Evolutionary conservation across 177 flowering plant species (phyloP).

Genomic region (Vitis hybrid): DNA sequence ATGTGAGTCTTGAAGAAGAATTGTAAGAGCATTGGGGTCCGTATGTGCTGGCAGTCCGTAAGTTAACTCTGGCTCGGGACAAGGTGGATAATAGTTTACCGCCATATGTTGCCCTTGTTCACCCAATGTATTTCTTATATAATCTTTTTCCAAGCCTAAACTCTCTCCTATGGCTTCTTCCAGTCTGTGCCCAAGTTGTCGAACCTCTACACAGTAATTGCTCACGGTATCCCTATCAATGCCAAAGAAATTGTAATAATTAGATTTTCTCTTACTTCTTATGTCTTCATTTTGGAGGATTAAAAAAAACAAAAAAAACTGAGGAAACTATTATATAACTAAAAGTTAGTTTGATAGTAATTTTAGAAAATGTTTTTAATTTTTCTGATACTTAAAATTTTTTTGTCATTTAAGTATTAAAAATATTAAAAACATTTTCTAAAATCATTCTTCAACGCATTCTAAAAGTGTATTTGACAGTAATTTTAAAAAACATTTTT

Average conservation of each 20-base stretch:
- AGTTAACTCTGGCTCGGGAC: constrained; percentile 83
- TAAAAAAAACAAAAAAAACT: rapidly evolving
- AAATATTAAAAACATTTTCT: rapidly evolving
- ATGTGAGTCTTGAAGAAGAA: constrained; percentile 67
- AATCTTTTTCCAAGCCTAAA: constrained; percentile 9
- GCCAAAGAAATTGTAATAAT: not conserved
- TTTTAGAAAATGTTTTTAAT: too few species aligned
- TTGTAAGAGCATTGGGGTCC: constrained; percentile 84
- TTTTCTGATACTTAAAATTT: too few species aligned
- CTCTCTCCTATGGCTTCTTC: too few species aligned
- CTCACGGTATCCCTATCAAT: not conserved
- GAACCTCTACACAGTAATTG: too few species aligned
- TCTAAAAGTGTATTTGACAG: too few species aligned
- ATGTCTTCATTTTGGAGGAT: too few species aligned
- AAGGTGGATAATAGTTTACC: constrained; percentile 75
- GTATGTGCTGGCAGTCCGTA: constrained; percentile 83
- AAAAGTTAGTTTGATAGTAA: too few species aligned
- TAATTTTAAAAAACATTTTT: rapidly evolving
- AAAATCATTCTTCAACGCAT: too few species aligned
- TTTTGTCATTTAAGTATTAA: too few species aligned
- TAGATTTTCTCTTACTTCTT: too few species aligned
- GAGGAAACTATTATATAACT: too few species aligned
- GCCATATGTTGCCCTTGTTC: constrained; percentile 95
- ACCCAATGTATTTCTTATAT: constrained; percentile 40
- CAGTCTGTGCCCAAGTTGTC: too few species aligned